A percentile compares a stretch with the other conserved stretches of the same genome.
phyloP scores from a whole-genome alignment of 495 filamentous ascomycete genomes.

The Penicillium canariense region DNA sequence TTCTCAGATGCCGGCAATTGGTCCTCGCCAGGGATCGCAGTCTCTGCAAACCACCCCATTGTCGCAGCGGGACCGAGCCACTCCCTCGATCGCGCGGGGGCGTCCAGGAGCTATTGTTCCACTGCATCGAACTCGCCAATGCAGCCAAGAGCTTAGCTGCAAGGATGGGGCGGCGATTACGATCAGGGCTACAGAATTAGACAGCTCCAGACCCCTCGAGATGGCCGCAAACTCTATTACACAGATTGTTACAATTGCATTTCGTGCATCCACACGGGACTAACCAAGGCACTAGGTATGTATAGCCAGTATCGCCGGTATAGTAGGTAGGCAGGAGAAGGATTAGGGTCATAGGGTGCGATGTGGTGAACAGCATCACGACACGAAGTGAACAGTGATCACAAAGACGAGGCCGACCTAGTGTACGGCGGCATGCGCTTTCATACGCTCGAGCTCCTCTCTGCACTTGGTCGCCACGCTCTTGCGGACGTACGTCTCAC shows the following conservation, averaged over 20 bases:
- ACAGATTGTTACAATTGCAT: neutral
- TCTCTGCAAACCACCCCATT: neutral
- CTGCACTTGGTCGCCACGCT: slow-evolving; percentile 25
- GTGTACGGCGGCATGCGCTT: neutral
- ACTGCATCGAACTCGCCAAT: neutral
- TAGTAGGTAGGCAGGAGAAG: neutral
- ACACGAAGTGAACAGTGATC: neutral
- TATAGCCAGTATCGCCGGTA: neutral
- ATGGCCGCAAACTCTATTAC: neutral
- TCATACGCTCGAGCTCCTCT: slow-evolving; percentile 9
- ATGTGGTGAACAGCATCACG: slow-evolving; percentile 2
- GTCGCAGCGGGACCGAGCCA: neutral
- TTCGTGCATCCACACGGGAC: neutral
- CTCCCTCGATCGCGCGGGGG: neutral
- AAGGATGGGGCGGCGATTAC: slow-evolving; percentile 8
- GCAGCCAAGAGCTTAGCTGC: neutral
- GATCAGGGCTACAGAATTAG: slow-evolving; percentile 14
- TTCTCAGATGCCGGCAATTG: no score
- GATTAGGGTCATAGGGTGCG: no score
- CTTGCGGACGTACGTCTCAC: slow-evolving; percentile 58
- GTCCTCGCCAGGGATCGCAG: neutral
- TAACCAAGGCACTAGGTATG: neutral
- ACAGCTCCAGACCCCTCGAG: slow-evolving; percentile 11
- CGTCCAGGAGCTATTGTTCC: neutral
- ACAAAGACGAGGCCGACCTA: neutral